Percentiles rank a stretch among this genome's conserved stretches.
Conservation (phyloP, 257 asterid genomes). For the Linderniella brevidens region DNA sequence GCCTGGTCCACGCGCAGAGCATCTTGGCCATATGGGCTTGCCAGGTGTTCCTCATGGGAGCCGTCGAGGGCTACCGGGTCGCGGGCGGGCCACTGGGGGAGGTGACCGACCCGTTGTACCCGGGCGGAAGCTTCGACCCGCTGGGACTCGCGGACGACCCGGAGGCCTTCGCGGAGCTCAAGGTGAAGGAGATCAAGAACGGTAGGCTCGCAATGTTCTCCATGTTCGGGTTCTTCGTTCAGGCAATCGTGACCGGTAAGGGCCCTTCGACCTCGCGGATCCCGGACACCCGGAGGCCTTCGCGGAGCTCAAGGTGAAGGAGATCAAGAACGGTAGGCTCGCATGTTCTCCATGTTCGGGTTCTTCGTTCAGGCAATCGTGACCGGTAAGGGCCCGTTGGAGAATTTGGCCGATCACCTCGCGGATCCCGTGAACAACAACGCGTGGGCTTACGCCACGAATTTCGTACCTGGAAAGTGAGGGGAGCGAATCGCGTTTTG, state of each 20-base stretch:
- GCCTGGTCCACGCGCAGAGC: no score
- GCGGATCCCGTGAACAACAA: no score
- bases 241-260: slow-evolving; percentile 23
- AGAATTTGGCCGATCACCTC: no score
- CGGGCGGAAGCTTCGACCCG: no score
- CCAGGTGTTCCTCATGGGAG: slow-evolving; percentile 31
- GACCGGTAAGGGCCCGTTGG: slow-evolving; percentile 8
- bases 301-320: slow-evolving; percentile 41
- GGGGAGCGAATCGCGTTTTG: no score
- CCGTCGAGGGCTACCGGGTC: slow-evolving; percentile 27
- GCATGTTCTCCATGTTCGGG: slow-evolving; percentile 40
- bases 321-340: slow-evolving; percentile 34
- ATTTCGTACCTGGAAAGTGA: slow-evolving; percentile 2
- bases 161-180: slow-evolving; percentile 38
- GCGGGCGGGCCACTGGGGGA: slow-evolving; percentile 36
- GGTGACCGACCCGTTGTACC: no score
- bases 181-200: slow-evolving; percentile 39
- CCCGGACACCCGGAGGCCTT: slow-evolving; percentile 45
- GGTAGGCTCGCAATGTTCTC: slow-evolving; percentile 39
- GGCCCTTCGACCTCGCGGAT: no score
- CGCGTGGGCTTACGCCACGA: neutral
- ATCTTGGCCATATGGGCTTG: slow-evolving; percentile 27
- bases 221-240: slow-evolving; percentile 33
- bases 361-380: slow-evolving; percentile 36
- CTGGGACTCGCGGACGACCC: slow-evolving; percentile 46